Conservation (phyloP, 2,329 filamentous ascomycete species). For the Myriosclerotinia duriaeana region DNA sequence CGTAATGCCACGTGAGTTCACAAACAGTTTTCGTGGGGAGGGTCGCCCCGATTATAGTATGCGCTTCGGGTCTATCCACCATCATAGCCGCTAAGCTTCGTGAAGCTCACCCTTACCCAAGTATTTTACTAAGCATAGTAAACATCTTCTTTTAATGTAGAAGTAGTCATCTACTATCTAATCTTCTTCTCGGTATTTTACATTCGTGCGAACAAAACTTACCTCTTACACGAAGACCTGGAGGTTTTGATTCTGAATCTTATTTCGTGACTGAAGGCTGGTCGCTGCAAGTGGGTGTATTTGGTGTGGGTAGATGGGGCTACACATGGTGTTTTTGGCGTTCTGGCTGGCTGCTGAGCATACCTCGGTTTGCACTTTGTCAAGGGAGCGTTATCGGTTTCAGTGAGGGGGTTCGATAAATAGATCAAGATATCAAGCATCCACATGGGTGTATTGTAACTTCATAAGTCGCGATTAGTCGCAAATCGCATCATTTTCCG, state of each 20-base stretch:
- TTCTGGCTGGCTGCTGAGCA: too few species aligned
- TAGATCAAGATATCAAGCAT: background rate
- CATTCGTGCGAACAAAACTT: background rate
- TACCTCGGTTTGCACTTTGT: too few species aligned
- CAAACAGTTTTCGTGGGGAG: too few species aligned
- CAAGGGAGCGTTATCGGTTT: background rate
- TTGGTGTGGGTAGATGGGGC: background rate
- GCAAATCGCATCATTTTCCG: constrained; percentile 6
- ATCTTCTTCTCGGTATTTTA: background rate
- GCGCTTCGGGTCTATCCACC: too few species aligned
- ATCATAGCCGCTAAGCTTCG: background rate
- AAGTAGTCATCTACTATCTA: too few species aligned
- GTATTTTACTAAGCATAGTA: background rate
- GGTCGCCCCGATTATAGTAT: too few species aligned
- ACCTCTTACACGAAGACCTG: too few species aligned
- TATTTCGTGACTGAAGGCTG: too few species aligned
- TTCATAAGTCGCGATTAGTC: background rate
- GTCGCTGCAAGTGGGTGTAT: background rate
- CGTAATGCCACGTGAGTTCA: too few species aligned
- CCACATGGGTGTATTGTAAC: background rate
- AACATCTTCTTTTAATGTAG: background rate
- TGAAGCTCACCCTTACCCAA: background rate
- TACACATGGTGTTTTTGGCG: background rate
- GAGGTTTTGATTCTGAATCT: too few species aligned
- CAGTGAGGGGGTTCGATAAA: background rate